These are phyloP conservation scores for Tulasnella sp. DNA, from an alignment of 768 basidiomycete species.

Conservation along the genomic window DNA sequence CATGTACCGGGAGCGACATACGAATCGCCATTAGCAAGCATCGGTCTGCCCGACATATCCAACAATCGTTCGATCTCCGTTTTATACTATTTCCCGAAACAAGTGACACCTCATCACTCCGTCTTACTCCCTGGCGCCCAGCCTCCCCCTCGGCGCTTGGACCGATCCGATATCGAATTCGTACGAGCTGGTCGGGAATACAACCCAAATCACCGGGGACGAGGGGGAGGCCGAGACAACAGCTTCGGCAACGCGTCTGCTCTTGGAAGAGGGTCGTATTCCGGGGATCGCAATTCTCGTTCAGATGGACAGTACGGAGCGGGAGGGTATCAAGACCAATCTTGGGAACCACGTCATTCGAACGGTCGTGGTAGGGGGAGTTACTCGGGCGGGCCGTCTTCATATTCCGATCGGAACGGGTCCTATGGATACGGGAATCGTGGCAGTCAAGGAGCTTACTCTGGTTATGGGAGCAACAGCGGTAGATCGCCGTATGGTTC, in stretches of 20 bases:
- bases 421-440: not conserved
- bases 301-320: slow-evolving; percentile 30
- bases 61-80: slow-evolving; percentile 83
- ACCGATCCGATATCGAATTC: slow-evolving; percentile 56
- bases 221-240: slow-evolving; percentile 19
- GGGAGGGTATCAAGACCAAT: slow-evolving; percentile 26
- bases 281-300: not conserved
- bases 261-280: slow-evolving; percentile 15
- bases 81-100: slow-evolving; percentile 80
- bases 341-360: not conserved
- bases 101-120: slow-evolving; percentile 75
- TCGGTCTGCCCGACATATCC: slow-evolving; percentile 63
- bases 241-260: not conserved
- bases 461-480: slow-evolving; percentile 5
- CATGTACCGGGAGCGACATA: slow-evolving; percentile 90
- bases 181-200: slow-evolving; percentile 35
- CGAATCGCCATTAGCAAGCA: slow-evolving; percentile 51
- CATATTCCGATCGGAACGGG: not conserved
- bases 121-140: slow-evolving; percentile 64
- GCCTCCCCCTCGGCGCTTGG: slow-evolving; percentile 48
- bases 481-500: not conserved
- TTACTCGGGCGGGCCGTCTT: too few species aligned
- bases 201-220: slow-evolving; percentile 17
- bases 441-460: slow-evolving; percentile 14
- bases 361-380: not conserved